Evolutionary conservation across 768 basidiomycete genomes (phyloP), one percentile per base, ranked within the genome.

Genomic region (Clitopilus hobsonii): DNA sequence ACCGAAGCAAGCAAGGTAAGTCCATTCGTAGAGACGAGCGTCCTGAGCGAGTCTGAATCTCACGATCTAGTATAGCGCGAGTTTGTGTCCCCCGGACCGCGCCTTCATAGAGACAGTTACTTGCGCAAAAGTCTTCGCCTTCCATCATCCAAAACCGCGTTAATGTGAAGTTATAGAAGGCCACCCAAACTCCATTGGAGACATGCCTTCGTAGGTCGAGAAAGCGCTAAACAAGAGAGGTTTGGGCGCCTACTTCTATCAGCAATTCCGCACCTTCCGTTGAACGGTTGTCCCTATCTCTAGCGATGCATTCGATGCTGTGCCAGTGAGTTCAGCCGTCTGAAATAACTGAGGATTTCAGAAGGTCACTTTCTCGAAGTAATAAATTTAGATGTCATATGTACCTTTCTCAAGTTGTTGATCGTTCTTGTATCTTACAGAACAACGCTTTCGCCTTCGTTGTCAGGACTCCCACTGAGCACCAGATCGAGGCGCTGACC

Each of bases 191-290:
- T 6, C 72, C 71, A 18, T 69, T 70, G 8, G 65, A 59, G 32
- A 68, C 60, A 38, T 63, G 61, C 1, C 69, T 38, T 47, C 71
- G 70, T 61, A 67, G 65, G 60, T 70, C 72, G 0, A 69, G 72
- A 65, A 74, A 74, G 7, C 73, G 71, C 55, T 73, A 73, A 0
- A 72, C n/a, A 72, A 10, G 71, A 73, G 16, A 74, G 61, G n/a
- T n/a, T n/a, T n/a, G n/a, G n/a, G n/a, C n/a, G n/a, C n/a, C n/a
- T n/a, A n/a, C n/a, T n/a, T n/a, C n/a, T n/a, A n/a, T n/a, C n/a
- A n/a, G 57, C 73, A 74, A 20, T 62, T 55, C 70, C 71, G 70
- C 50, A 61, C 67, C 13, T 61, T 53, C 23, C 71, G 70, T 41
- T 62, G 60, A 24, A 71, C 60, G 55, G 73, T n/a, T n/a, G n/a